A percentile compares a stretch with the other conserved stretches of the same genome.
These are phyloP conservation scores for Acer campestre DNA, from an alignment of 345 rosid genomes.

Conservation along the genomic window DNA sequence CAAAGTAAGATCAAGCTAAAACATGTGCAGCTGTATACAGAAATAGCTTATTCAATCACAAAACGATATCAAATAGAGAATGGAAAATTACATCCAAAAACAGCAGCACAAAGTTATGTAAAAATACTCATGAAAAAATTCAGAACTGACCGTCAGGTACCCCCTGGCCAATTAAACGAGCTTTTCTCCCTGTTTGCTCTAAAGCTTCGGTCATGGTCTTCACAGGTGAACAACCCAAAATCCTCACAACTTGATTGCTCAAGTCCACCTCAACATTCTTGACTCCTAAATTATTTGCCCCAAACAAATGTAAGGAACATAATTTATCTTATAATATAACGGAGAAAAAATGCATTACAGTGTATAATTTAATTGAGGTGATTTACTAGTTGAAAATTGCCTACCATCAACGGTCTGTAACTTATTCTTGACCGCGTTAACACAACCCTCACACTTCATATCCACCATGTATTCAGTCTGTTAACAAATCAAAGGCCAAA, in stretches of 20 bases:
- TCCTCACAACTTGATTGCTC: constrained; percentile 78
- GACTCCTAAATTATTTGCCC: constrained; percentile 51
- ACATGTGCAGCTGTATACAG: neutral
- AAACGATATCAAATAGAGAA: neutral
- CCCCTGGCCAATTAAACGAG: constrained; percentile 92
- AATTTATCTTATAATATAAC: neutral
- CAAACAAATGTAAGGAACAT: constrained; percentile 16
- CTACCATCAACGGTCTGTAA: constrained; percentile 68
- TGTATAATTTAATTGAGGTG: constrained; percentile 1
- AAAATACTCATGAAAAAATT: neutral
- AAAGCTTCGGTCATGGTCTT: constrained; percentile 77
- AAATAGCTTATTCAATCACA: neutral
- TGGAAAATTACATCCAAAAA: neutral
- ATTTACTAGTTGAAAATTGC: constrained; percentile 5
- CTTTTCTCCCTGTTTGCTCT: constrained; percentile 85
- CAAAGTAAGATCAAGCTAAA: neutral
- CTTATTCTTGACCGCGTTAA: constrained; percentile 77
- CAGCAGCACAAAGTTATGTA: neutral
- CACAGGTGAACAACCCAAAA: constrained; percentile 78
- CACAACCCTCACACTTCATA: constrained; percentile 95
- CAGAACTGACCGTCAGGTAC: constrained; percentile 77
- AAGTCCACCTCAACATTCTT: constrained; percentile 85
- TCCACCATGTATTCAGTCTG: constrained; percentile 98
- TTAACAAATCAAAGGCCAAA: constrained; percentile 3
- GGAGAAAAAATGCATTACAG: neutral